A percentile compares a stretch with the other conserved stretches of the same genome.
These are phyloP conservation scores for Vitis cinerea DNA, from an alignment of 164 flowering plant genomes.

Conservation along the genomic window DNA sequence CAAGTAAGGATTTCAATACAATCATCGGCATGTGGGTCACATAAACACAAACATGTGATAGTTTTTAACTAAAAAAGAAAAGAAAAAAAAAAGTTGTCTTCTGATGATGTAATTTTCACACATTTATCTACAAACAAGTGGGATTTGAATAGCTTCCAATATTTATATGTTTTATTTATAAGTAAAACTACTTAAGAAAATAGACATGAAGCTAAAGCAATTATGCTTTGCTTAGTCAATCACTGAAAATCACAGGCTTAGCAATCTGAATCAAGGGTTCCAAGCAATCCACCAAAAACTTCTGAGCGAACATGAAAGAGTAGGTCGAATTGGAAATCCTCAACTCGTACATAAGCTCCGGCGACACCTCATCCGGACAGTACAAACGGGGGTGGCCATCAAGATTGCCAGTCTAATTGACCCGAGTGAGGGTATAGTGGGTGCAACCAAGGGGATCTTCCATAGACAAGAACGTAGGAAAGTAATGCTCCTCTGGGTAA, in stretches of 20 bases:
- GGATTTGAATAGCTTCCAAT: too few species aligned
- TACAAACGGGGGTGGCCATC: conserved; percentile 80
- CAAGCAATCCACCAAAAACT: conserved; percentile 72
- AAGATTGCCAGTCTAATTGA: conserved; percentile 75
- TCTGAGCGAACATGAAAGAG: conserved; percentile 67
- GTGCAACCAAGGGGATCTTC: conserved; percentile 67
- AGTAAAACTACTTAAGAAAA: too few species aligned
- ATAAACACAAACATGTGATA: too few species aligned
- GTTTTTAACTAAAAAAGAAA: too few species aligned
- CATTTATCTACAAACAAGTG: too few species aligned
- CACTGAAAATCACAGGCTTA: conserved; percentile 63
- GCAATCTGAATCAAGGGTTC: conserved; percentile 60
- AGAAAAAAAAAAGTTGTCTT: too few species aligned
- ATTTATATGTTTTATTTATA: too few species aligned
- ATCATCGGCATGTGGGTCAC: too few species aligned
- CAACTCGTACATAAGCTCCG: conserved; percentile 46
- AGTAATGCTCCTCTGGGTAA: conserved; percentile 91
- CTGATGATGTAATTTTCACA: too few species aligned
- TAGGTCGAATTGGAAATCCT: conserved; percentile 62
- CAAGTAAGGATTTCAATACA: too few species aligned
- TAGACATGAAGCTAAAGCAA: too few species aligned
- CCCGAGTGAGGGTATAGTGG: conserved; percentile 59
- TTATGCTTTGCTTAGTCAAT: conserved; percentile 26
- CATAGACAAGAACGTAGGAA: conserved; percentile 77
- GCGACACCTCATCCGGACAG: conserved; percentile 44